Conservation (phyloP, 768 basidiomycete species). For the Atractiella rhizophila region DNA sequence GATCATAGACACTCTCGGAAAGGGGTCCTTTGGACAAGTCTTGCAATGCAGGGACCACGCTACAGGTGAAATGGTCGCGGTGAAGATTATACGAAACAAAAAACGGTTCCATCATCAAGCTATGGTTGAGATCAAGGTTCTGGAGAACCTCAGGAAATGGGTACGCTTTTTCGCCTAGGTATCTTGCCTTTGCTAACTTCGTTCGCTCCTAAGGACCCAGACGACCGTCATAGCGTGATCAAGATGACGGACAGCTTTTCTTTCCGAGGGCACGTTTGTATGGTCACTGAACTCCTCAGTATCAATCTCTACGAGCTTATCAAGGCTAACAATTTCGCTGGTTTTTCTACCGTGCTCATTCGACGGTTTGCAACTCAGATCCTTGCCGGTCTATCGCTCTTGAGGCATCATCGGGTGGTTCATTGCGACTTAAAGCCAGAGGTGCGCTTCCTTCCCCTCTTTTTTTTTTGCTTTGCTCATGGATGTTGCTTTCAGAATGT, state of each 20-base stretch:
- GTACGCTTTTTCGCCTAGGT: constrained; percentile 28
- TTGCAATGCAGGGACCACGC: constrained; percentile 82
- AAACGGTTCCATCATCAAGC: constrained; percentile 97
- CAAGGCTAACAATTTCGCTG: constrained; percentile 93
- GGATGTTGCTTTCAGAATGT: constrained; percentile 43
- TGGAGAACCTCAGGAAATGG: constrained; percentile 93
- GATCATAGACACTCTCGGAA: constrained; percentile 69
- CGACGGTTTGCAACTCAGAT: constrained; percentile 91
- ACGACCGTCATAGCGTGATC: constrained; percentile 90
- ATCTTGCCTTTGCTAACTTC: neutral
- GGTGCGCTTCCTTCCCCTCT: constrained; percentile 27
- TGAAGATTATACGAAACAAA: constrained; percentile 99
- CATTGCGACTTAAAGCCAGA: constrained; percentile 98
- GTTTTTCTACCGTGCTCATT: constrained; percentile 87
- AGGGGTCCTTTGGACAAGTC: constrained; percentile 96
- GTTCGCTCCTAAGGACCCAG: constrained; percentile 40
- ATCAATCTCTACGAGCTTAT: constrained; percentile 98
- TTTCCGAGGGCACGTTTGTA: constrained; percentile 90
- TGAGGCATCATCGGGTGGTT: constrained; percentile 91
- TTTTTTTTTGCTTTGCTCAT: constrained; percentile 3
- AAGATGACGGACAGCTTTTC: constrained; percentile 98
- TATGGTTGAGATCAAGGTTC: constrained; percentile 92
- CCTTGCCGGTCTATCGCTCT: constrained; percentile 64
- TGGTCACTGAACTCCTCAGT: constrained; percentile 89
- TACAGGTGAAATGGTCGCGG: constrained; percentile 83